These are phyloP conservation scores for Coniosporium tulheliwenetii DNA, from an alignment of 2,329 filamentous ascomycete genomes.

Conservation along the genomic window DNA sequence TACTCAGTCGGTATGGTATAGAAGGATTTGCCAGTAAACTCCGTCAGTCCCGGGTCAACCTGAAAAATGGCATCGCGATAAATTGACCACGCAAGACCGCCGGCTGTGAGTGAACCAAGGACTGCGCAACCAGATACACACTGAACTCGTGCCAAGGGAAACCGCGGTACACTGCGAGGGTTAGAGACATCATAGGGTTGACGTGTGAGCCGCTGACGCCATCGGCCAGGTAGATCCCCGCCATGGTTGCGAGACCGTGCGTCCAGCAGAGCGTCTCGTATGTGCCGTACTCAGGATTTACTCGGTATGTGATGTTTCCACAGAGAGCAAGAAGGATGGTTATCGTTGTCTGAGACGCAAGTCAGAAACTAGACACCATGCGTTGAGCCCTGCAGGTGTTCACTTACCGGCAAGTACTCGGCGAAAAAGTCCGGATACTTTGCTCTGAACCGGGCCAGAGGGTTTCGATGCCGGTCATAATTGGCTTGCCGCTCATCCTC, in stretches of 20 bases:
- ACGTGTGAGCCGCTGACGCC: conserved; percentile 32
- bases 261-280: conserved; percentile 21
- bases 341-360: not conserved
- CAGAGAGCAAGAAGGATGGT: not conserved
- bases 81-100: conserved; percentile 28
- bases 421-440: not conserved
- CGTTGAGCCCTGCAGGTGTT: no score
- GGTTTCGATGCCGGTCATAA: not conserved
- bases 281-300: not conserved
- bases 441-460: not conserved
- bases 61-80: conserved; percentile 22
- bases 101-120: conserved; percentile 36
- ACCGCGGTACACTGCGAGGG: conserved; percentile 28
- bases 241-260: conserved; percentile 35
- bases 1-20: conserved; percentile 13
- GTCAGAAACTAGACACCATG: no score
- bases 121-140: conserved; percentile 35
- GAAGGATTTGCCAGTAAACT: conserved; percentile 9
- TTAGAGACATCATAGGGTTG: conserved; percentile 31
- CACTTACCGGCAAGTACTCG: not conserved
- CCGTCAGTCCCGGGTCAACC: conserved; percentile 6
- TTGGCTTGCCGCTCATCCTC: no score
- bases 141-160: conserved; percentile 36
- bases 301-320: not conserved
- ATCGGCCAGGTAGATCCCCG: conserved; percentile 29